Conservation (phyloP, 495 filamentous ascomycete species). For the Durotheca rogersii region DNA sequence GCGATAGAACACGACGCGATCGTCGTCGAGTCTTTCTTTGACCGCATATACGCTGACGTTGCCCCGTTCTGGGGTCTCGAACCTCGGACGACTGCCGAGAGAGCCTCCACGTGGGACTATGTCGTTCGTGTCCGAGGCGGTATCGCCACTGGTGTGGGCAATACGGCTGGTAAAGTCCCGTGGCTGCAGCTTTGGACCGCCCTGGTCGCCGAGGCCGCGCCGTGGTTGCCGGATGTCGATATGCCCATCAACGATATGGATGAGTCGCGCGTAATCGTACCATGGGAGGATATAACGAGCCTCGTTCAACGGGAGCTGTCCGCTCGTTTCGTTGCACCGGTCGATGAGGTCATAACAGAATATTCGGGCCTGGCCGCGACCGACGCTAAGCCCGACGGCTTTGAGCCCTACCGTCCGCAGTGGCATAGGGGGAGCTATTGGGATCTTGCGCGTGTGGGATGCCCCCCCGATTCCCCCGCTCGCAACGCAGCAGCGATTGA, state of each 20-base stretch:
- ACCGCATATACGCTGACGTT: conserved; percentile 65
- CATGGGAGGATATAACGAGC: conserved; percentile 59
- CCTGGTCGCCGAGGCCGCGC: conserved; percentile 52
- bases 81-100: conserved; percentile 50
- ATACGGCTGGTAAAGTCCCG: conserved; percentile 40
- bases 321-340: conserved; percentile 39
- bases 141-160: conserved; percentile 47
- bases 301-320: conserved; percentile 51
- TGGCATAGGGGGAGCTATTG: conserved; percentile 37
- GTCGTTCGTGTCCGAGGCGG: conserved; percentile 55
- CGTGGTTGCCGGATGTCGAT: conserved; percentile 64
- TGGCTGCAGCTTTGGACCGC: conserved; percentile 54
- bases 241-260: conserved; percentile 65
- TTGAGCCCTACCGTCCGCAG: conserved; percentile 29
- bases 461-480: conserved; percentile 57
- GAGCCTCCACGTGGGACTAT: conserved; percentile 45
- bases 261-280: conserved; percentile 60
- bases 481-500: conserved; percentile 46
- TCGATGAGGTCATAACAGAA: conserved; percentile 29
- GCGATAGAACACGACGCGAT: conserved; percentile 56
- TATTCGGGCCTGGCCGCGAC: conserved; percentile 34
- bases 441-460: conserved; percentile 48
- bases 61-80: conserved; percentile 64
- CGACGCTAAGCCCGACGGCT: conserved; percentile 29
- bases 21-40: conserved; percentile 66